phyloP scores from a whole-genome alignment of 441 rosid species.

The Croton laevigatus region DNA sequence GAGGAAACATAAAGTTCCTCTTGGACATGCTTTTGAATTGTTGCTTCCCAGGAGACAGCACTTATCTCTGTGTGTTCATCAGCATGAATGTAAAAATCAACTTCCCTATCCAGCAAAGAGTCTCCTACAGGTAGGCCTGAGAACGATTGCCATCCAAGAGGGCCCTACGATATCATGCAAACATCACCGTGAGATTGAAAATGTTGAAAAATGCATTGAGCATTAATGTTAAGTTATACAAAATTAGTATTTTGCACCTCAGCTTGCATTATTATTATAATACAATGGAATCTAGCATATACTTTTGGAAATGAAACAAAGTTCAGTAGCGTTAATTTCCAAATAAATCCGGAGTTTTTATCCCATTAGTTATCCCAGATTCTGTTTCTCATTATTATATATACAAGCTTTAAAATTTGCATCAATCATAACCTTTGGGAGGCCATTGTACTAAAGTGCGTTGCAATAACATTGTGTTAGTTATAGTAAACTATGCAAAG shows the following conservation, averaged over 20 bases:
- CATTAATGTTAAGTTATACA: neutral
- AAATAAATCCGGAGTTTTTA: neutral
- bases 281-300: neutral
- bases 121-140: constrained; percentile 80
- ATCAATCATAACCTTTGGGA: neutral
- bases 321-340: neutral
- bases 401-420: neutral
- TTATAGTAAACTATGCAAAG: neutral
- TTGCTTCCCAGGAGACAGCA: constrained; percentile 93
- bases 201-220: constrained; percentile 4
- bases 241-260: neutral
- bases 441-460: neutral
- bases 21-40: constrained; percentile 84
- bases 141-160: constrained; percentile 91
- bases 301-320: neutral
- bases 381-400: neutral
- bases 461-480: neutral
- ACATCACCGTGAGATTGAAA: constrained; percentile 13
- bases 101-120: constrained; percentile 60
- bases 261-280: neutral
- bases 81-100: constrained; percentile 64
- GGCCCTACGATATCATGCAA: constrained; percentile 64
- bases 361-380: neutral
- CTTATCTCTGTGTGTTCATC: constrained; percentile 66
- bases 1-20: constrained; percentile 89